Conservation (phyloP, 306 rosid species). For the Cucurbita pepo region DNA sequence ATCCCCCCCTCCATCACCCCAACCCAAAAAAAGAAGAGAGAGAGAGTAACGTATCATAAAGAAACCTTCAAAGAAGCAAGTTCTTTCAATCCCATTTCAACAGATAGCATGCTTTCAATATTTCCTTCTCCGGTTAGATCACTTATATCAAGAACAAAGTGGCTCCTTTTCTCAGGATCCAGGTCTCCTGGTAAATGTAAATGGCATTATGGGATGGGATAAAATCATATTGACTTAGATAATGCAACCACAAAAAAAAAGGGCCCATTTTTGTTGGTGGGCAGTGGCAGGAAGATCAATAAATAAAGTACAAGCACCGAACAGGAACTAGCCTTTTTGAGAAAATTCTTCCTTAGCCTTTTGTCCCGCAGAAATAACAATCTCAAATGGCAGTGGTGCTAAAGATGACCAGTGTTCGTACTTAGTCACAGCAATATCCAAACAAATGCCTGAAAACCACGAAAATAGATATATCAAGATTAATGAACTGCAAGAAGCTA, state of each 20-base stretch:
- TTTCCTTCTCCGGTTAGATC: slow-evolving; percentile 96
- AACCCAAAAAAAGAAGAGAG: background rate
- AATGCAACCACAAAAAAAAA: no score
- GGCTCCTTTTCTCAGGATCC: slow-evolving; percentile 54
- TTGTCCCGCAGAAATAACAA: slow-evolving; percentile 94
- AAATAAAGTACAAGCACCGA: slow-evolving; percentile 9
- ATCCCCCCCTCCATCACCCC: background rate
- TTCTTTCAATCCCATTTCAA: slow-evolving; percentile 92
- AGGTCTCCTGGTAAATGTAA: slow-evolving; percentile 42
- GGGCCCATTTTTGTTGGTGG: no score
- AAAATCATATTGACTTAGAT: background rate
- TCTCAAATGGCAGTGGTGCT: slow-evolving; percentile 98
- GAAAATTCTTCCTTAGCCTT: slow-evolving; percentile 89
- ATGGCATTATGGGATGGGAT: slow-evolving; percentile 9
- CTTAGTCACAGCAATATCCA: slow-evolving; percentile 79
- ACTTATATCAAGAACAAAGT: slow-evolving; percentile 54
- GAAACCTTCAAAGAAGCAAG: slow-evolving; percentile 84
- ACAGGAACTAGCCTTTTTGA: slow-evolving; percentile 54
- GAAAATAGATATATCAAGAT: slow-evolving; percentile 15
- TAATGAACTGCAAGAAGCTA: background rate
- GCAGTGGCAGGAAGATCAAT: background rate
- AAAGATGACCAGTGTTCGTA: slow-evolving; percentile 90
- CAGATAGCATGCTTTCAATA: slow-evolving; percentile 89
- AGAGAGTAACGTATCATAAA: slow-evolving; percentile 9
- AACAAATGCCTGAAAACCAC: slow-evolving; percentile 60